Base-by-base conservation (phyloP, 192 early-diverging fungal species). In the Cetraspora pellucida region DNA sequence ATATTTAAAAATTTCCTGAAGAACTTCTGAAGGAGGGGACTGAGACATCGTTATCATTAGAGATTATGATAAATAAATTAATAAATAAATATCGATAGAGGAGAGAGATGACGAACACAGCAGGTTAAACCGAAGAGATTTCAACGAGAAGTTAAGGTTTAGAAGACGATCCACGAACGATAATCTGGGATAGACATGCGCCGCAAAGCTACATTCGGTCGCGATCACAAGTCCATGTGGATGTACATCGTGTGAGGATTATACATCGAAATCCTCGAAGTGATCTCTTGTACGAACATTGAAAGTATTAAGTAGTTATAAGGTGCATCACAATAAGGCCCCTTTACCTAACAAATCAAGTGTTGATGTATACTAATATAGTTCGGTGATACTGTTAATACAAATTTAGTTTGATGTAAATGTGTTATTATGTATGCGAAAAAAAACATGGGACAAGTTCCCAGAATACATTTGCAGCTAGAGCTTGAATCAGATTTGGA, bases 201-300 rank as follows among this genome's bases (percentile, higher is more conserved):
- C 28, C 25, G 27, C 25, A 60, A 60, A 27, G 27, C 25, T 60
- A 21, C 58, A 23, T 28, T 60, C 16, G 21, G 10, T 28, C 28
- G 28, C 58, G 23, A 28, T 60, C 58, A 60, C 58, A 60, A 60
- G 58, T n/a, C 58, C 58, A 60, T 60, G 58, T 60, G 58, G 58
- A 60, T 23, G 16, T 28, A 30, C 23, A 60, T 27, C 28, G n/a
- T 60, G 58, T 21, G 58, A 60, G 37, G 37, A 37, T 1, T 37
- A 37, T 37, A 37, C 37, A 7, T 37, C 37, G 37, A 37, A 37
- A 37, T 37, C 37, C 37, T 37, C 37, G 37, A 37, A 37, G 37
- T 37, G 37, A 37, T 37, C 37, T 37, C 37, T 37, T 37, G 37
- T 37, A 37, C 37, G 37, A 37, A 37, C 37, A 1, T 37, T 37